These are phyloP conservation scores for Dillenia suffruticosa DNA, from an alignment of 164 flowering plant species.

Conservation along the genomic window DNA sequence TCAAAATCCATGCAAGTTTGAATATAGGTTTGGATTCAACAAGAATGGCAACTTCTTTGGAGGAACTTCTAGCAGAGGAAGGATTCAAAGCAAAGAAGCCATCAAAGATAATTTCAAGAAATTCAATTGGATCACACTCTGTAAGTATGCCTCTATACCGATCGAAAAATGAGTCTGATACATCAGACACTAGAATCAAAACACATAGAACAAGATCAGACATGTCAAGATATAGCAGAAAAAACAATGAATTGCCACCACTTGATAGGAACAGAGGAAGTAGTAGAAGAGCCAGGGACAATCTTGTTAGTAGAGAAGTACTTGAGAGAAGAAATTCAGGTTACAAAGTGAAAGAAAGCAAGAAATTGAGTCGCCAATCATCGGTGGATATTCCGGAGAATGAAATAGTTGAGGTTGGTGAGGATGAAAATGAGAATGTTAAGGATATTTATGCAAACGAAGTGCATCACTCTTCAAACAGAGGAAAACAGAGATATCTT, in stretches of 20 bases:
- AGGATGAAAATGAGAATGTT: slow-evolving; percentile 4
- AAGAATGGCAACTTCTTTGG: slow-evolving; percentile 59
- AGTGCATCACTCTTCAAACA: slow-evolving; percentile 4
- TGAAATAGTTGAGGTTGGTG: slow-evolving; percentile 18
- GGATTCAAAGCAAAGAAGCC: slow-evolving; percentile 47
- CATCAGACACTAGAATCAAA: slow-evolving; percentile 16
- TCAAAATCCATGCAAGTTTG: too few relatives aligned
- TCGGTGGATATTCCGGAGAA: slow-evolving; percentile 6
- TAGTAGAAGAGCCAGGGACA: slow-evolving; percentile 19
- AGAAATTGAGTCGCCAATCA: slow-evolving; percentile 3
- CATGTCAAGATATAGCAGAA: slow-evolving; percentile 17
- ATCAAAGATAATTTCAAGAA: slow-evolving; percentile 23
- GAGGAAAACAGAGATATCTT: slow-evolving; percentile 14
- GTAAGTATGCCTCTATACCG: slow-evolving; percentile 23
- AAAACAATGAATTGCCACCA: slow-evolving; percentile 13
- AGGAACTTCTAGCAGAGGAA: slow-evolving; percentile 64
- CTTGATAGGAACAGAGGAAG: slow-evolving; percentile 10
- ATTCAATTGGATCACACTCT: slow-evolving; percentile 22
- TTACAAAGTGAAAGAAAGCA: slow-evolving; percentile 12
- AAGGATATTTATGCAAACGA: slow-evolving; percentile 31
- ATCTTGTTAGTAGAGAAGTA: slow-evolving; percentile 14
- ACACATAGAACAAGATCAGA: slow-evolving; percentile 48
- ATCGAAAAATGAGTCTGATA: slow-evolving; percentile 11
- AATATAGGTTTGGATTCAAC: not conserved
- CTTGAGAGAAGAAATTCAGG: slow-evolving; percentile 12